Percentiles rank a stretch among this genome's conserved stretches.
Conservation (phyloP, 495 filamentous ascomycete species). For the Aspergillus olivimuriae region DNA sequence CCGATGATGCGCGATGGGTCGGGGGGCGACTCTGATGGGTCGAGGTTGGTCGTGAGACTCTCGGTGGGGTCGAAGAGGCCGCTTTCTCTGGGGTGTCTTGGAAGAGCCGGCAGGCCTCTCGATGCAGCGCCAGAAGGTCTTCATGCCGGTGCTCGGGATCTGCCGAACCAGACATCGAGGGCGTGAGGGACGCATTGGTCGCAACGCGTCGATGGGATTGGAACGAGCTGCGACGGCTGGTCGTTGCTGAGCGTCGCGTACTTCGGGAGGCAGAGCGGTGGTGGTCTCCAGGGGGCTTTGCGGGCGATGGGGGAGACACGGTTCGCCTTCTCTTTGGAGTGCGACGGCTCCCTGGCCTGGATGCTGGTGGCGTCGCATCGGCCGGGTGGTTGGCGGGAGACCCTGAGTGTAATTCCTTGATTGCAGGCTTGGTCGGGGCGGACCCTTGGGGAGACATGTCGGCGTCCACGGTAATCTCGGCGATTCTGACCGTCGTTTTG, state of each 20-base stretch:
- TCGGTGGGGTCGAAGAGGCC: not conserved
- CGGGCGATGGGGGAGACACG: conserved; percentile 22
- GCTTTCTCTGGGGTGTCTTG: conserved; percentile 19
- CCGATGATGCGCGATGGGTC: conserved; percentile 3
- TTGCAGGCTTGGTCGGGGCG: not conserved
- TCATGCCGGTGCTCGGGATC: conserved; percentile 25
- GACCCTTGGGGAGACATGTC: not conserved
- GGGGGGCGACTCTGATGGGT: not conserved
- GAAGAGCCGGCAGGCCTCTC: conserved; percentile 41
- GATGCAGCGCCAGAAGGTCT: conserved; percentile 36
- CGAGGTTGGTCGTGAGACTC: conserved; percentile 1
- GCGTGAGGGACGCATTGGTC: conserved; percentile 24
- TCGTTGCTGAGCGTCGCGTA: conserved; percentile 22
- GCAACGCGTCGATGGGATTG: conserved; percentile 26
- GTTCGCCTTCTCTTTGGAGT: conserved; percentile 14
- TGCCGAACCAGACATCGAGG: conserved; percentile 14
- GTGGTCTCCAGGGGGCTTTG: conserved; percentile 15
- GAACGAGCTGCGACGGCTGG: conserved; percentile 27
- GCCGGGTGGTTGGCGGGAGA: not conserved
- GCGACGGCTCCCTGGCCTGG: conserved; percentile 4
- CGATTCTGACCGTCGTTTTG: not conserved
- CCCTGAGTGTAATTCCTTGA: not conserved
- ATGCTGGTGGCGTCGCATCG: not conserved
- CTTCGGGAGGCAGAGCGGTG: conserved; percentile 29
- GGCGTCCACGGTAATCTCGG: not conserved